Evolutionary conservation across 1,139 yeast genomes (phyloP).

Genomic region (Suhomyces terraborum): DNA sequence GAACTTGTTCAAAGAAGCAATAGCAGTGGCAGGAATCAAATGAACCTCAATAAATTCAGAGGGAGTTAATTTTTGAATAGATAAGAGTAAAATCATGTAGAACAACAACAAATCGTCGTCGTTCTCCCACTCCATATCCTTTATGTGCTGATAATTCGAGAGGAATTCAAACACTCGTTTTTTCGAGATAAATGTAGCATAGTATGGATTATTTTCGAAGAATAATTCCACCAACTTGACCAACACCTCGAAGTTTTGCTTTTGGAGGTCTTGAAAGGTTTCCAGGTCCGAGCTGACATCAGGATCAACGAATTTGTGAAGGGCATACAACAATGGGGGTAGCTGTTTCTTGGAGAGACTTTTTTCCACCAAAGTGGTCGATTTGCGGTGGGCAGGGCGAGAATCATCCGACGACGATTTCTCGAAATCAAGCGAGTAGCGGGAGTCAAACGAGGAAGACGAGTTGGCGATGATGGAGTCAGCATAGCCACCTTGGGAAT

Average conservation of each 20-base stretch:
- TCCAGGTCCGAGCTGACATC: conserved; percentile 27
- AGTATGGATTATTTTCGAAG: conserved; percentile 34
- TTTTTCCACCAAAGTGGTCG: conserved; percentile 25
- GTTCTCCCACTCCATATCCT: conserved; percentile 48
- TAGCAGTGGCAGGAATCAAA: conserved; percentile 23
- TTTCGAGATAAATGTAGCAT: conserved; percentile 36
- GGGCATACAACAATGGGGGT: conserved; percentile 24
- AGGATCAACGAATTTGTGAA: conserved; percentile 28
- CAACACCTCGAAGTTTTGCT: conserved; percentile 29
- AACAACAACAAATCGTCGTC: conserved; percentile 52
- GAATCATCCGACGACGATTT: conserved; percentile 11
- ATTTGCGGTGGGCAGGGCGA: conserved; percentile 3
- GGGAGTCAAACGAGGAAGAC: conserved; percentile 17
- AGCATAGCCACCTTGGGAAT: conserved; percentile 1
- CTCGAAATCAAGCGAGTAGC: conserved; percentile 15
- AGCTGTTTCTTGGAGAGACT: conserved; percentile 33
- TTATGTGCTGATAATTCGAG: conserved; percentile 29
- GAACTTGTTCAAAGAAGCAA: conserved; percentile 28
- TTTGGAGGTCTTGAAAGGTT: conserved; percentile 22
- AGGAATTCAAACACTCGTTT: conserved; percentile 32
- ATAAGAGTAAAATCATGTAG: conserved; percentile 45
- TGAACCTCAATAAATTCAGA: conserved; percentile 33
- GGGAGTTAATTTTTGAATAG: conserved; percentile 44
- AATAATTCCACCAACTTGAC: conserved; percentile 34
- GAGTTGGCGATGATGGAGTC: conserved; percentile 14